phyloP scores from a whole-genome alignment of 2,329 filamentous ascomycete genomes.

The Septoria petroselini region DNA sequence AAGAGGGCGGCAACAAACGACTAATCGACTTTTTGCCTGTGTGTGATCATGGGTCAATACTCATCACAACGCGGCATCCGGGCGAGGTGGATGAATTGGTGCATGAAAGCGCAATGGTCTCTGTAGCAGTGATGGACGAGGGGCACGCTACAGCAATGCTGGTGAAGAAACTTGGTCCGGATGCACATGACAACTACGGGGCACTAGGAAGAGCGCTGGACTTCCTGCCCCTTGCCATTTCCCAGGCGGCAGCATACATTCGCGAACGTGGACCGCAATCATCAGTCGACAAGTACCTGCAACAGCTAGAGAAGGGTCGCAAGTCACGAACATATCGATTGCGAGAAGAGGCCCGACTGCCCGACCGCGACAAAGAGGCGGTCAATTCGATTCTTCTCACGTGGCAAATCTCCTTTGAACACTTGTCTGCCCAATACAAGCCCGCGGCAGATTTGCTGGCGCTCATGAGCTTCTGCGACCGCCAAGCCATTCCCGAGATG shows the following conservation, averaged over 20 bases:
- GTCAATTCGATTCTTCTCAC: conserved; percentile 26
- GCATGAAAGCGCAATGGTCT: conserved; percentile 20
- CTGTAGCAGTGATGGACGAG: conserved; percentile 28
- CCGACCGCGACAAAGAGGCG: conserved; percentile 19
- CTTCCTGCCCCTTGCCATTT: conserved; percentile 38
- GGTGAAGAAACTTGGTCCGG: conserved; percentile 24
- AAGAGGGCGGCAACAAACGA: neutral
- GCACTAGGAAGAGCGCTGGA: conserved; percentile 32
- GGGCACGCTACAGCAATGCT: conserved; percentile 26
- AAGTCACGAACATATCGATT: conserved; percentile 28
- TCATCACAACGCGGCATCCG: conserved; percentile 26
- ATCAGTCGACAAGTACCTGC: conserved; percentile 43
- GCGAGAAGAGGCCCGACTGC: neutral
- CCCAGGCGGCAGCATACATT: conserved; percentile 39
- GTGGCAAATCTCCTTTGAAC: conserved; percentile 31
- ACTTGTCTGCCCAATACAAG: conserved; percentile 15
- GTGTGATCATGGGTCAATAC: conserved; percentile 25
- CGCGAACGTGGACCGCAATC: conserved; percentile 26
- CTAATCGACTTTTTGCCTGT: conserved; percentile 21
- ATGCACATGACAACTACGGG: conserved; percentile 2
- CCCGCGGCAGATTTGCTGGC: conserved; percentile 45
- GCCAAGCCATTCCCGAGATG: conserved; percentile 20
- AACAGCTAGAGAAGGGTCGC: conserved; percentile 39
- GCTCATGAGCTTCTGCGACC: conserved; percentile 50
- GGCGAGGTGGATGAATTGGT: conserved; percentile 23